phyloP scores from a whole-genome alignment of 192 early-diverging fungal species.

The Umbelopsis vinacea region DNA sequence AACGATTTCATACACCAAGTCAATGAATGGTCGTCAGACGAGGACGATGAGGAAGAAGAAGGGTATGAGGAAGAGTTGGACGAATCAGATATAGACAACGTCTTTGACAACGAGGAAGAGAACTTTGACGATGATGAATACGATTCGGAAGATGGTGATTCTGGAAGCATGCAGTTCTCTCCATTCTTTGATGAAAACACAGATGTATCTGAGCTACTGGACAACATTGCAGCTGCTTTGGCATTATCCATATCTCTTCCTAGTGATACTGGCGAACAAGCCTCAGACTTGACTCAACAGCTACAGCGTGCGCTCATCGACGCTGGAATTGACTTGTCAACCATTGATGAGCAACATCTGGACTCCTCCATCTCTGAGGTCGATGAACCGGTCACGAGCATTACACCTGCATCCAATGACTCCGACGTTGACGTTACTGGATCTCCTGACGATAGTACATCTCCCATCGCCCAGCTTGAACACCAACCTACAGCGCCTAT shows the following conservation, averaged over 20 bases:
- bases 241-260: slow-evolving; percentile 15
- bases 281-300: slow-evolving; percentile 1
- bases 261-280: background rate
- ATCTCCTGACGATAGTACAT: background rate
- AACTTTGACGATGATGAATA: slow-evolving; percentile 28
- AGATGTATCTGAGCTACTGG: background rate
- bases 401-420: background rate
- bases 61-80: slow-evolving; percentile 28
- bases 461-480: background rate
- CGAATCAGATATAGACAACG: background rate
- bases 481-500: background rate
- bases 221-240: slow-evolving; percentile 8
- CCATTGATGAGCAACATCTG: background rate
- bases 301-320: slow-evolving; percentile 14
- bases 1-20: background rate
- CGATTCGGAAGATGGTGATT: slow-evolving; percentile 1
- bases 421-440: slow-evolving; percentile 15
- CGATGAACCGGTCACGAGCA: background rate
- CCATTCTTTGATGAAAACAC: slow-evolving; percentile 14
- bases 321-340: slow-evolving; percentile 17
- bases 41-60: slow-evolving; percentile 49
- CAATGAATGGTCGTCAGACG: slow-evolving; percentile 17
- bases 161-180: background rate
- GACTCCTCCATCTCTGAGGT: background rate
- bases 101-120: slow-evolving; percentile 23